A percentile compares a stretch with the other conserved stretches of the same genome.
These are phyloP conservation scores for Penicillium paxilli DNA, from an alignment of 495 filamentous ascomycete genomes.

Conservation along the genomic window DNA sequence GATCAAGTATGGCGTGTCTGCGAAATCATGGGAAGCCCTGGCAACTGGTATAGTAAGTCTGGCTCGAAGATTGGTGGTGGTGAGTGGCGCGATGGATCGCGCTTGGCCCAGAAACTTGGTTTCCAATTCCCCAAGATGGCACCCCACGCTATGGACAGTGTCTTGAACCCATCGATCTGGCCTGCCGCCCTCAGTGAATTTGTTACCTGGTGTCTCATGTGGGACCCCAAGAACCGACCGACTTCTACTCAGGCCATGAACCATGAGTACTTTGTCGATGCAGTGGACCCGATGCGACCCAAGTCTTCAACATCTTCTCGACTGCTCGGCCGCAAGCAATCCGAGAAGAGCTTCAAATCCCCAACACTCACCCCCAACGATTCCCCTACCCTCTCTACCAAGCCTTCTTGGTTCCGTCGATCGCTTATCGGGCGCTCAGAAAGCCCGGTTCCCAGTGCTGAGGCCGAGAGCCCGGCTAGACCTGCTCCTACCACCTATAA, in stretches of 20 bases:
- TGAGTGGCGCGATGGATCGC: slow-evolving; percentile 95
- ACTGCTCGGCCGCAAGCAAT: slow-evolving; percentile 83
- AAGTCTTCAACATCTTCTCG: slow-evolving; percentile 79
- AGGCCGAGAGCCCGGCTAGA: slow-evolving; percentile 34
- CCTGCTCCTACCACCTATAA: slow-evolving; percentile 55
- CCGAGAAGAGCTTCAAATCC: slow-evolving; percentile 65
- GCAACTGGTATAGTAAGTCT: slow-evolving; percentile 93
- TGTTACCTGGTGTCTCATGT: slow-evolving; percentile 99
- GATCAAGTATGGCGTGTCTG: slow-evolving; percentile 99
- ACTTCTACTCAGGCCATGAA: slow-evolving; percentile 92
- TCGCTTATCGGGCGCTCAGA: slow-evolving; percentile 77
- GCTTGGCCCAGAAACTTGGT: slow-evolving; percentile 90
- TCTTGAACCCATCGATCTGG: slow-evolving; percentile 89
- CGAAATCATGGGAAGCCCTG: slow-evolving; percentile 99
- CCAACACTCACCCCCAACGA: slow-evolving; percentile 65
- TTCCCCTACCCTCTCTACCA: slow-evolving; percentile 69
- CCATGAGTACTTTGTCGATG: slow-evolving; percentile 96
- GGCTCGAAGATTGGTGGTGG: slow-evolving; percentile 88
- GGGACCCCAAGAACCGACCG: slow-evolving; percentile 92
- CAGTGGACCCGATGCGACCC: slow-evolving; percentile 88
- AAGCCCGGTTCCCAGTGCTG: slow-evolving; percentile 48
- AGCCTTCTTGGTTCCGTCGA: slow-evolving; percentile 94
- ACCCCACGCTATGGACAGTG: slow-evolving; percentile 93
- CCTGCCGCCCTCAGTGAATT: slow-evolving; percentile 83
- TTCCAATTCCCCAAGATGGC: slow-evolving; percentile 99